phyloP scores from a whole-genome alignment of 176 grass and related monocot genomes.

The Rhynchospora breviuscula region DNA sequence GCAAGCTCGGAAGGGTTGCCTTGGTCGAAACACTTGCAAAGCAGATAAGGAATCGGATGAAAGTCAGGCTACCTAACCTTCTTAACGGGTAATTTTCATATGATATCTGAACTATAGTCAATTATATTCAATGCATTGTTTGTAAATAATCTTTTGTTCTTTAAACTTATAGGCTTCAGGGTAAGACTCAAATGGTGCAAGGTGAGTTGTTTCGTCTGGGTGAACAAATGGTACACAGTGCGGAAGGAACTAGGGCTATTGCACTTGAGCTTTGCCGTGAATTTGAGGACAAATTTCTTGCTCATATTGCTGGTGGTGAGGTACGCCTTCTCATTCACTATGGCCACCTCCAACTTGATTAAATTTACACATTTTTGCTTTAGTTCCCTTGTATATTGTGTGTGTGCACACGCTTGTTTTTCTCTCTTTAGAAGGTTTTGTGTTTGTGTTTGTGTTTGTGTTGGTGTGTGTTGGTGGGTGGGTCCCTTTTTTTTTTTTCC shows the following conservation, averaged over 20 bases:
- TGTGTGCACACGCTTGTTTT: not conserved
- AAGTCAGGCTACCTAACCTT: slow-evolving; percentile 54
- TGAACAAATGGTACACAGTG: slow-evolving; percentile 70
- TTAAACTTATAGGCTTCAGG: slow-evolving; percentile 48
- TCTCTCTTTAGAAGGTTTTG: not conserved
- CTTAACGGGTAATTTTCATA: slow-evolving; percentile 51
- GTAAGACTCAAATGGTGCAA: slow-evolving; percentile 69
- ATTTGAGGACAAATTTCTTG: slow-evolving; percentile 76
- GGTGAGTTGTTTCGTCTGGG: slow-evolving; percentile 80
- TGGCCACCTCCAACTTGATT: not conserved
- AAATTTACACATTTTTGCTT: slow-evolving; percentile 2
- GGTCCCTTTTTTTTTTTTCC: slow-evolving; percentile 4
- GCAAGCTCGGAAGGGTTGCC: slow-evolving; percentile 60
- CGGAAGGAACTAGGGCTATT: slow-evolving; percentile 71
- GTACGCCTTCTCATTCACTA: slow-evolving; percentile 36
- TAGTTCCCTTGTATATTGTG: not conserved
- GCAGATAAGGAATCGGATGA: slow-evolving; percentile 61
- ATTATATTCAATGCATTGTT: slow-evolving; percentile 15
- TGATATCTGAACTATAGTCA: slow-evolving; percentile 17
- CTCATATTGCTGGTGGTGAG: slow-evolving; percentile 59
- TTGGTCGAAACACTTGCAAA: slow-evolving; percentile 77
- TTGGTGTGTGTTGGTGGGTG: not conserved
- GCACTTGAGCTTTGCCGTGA: slow-evolving; percentile 83
- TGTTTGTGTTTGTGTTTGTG: not conserved
- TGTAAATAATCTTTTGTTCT: slow-evolving; percentile 17